Percentiles rank a stretch among this genome's conserved stretches.
These are phyloP conservation scores for Stromatinia cepivora DNA, from an alignment of 2,329 filamentous ascomycete species.

Conservation along the genomic window DNA sequence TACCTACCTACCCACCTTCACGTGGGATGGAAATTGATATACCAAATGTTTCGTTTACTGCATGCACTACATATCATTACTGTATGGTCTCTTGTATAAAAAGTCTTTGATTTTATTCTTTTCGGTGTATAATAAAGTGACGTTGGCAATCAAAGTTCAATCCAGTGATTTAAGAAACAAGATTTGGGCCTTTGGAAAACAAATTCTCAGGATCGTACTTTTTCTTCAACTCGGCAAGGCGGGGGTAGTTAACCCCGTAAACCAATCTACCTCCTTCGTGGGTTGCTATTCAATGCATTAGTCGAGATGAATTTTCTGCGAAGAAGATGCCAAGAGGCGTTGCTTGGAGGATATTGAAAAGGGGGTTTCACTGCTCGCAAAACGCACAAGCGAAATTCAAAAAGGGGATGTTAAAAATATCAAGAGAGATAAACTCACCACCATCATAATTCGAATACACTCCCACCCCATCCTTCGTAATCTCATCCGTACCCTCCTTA, in stretches of 20 bases:
- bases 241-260: slow-evolving; percentile 30
- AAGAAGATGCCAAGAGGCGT: not conserved
- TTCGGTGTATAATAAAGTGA: not conserved
- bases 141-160: not conserved
- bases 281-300: slow-evolving; percentile 21
- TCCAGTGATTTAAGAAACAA: slow-evolving; percentile 11
- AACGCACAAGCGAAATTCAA: not conserved
- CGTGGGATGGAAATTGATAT: slow-evolving; percentile 1
- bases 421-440: not conserved
- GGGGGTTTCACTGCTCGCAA: not conserved
- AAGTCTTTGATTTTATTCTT: not conserved
- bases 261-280: slow-evolving; percentile 24
- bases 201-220: slow-evolving; percentile 31
- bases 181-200: slow-evolving; percentile 21
- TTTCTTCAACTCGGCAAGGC: slow-evolving; percentile 30
- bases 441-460: slow-evolving; percentile 25
- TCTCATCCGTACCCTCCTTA: slow-evolving; percentile 15
- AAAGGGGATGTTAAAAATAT: not conserved
- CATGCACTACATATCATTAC: not conserved
- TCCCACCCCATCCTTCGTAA: slow-evolving; percentile 22
- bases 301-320: not conserved
- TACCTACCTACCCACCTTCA: not conserved
- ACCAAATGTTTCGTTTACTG: not conserved
- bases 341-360: not conserved
- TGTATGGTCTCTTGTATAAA: not conserved